Evolutionary conservation across 75 land plant species (phyloP), one percentile per base, ranked within the genome.

Genomic region (Chamaecyparis obtusa): DNA sequence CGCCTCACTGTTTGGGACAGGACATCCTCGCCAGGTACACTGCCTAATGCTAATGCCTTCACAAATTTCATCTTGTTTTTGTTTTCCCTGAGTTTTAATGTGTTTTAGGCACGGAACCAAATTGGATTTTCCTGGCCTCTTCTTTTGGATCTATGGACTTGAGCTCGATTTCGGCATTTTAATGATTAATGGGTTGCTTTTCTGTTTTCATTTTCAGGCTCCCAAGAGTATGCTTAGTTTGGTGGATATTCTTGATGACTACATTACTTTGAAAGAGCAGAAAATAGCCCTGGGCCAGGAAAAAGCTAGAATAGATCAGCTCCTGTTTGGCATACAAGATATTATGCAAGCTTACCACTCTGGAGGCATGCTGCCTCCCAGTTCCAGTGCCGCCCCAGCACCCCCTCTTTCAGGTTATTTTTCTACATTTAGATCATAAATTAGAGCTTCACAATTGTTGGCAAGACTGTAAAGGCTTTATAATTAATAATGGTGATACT

Each of bases 251-350:
- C 78, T 94, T 77, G 91, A 94, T 39, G 96, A 94, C 92, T 93
- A 94, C 85, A 91, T 94, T 19, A n/a, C 55, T 56, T 79, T 94
- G 88, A 94, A 94, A 89, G 94, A 93, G 89, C 90, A 94, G 87
- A 90, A 85, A 86, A 87, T 94, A 90, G 74, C 86, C 19, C 0
- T 94, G 88, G 93, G 92, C 24, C 92, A 88, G 79, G 95, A 94
- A 88, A 93, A 87, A 33, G 37, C 67, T 30, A 80, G 92, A 86
- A 87, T 94, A 21, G 90, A 93, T 37, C 87, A 54, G 64, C 85
- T 92, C 36, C 46, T 94, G 83, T 86, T 86, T 71, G 91, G 93
- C 19, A 93, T 93, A 90, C 93, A 93, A 46, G 84, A 87, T 64
- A 90, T 89, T 11, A 91, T 94, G 94, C 69, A 86, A 16, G 88